Percentiles rank a stretch among this genome's conserved stretches.
phyloP scores from a whole-genome alignment of 345 rosid species.

The Ceriops decandra region DNA sequence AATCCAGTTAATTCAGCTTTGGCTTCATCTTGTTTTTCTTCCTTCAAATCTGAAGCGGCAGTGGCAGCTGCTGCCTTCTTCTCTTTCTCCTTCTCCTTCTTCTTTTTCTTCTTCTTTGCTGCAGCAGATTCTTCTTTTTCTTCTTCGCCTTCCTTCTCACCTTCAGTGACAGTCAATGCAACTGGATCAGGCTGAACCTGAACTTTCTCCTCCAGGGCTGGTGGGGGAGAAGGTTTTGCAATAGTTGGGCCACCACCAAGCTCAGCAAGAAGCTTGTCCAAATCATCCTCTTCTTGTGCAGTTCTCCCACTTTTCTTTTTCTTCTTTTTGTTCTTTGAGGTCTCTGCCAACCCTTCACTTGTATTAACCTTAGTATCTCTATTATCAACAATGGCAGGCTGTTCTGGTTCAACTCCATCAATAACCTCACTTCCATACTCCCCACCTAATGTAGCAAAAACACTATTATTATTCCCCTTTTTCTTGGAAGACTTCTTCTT shows the following conservation, averaged over 20 bases:
- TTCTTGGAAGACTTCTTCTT: constrained; percentile 80
- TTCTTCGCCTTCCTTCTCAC: constrained; percentile 73
- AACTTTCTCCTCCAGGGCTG: constrained; percentile 47
- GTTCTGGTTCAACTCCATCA: constrained; percentile 17
- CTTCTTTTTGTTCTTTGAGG: constrained; percentile 75
- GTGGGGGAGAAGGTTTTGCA: constrained; percentile 37
- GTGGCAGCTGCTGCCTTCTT: constrained; percentile 56
- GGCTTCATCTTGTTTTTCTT: constrained; percentile 47
- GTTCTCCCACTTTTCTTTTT: constrained; percentile 85
- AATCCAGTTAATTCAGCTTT: constrained; percentile 42
- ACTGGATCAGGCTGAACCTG: constrained; percentile 46
- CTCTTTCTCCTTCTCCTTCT: constrained; percentile 76
- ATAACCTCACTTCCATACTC: constrained; percentile 30
- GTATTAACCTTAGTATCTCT: constrained; percentile 30
- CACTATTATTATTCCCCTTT: constrained; percentile 37
- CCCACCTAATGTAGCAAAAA: constrained; percentile 32
- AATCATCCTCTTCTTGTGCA: constrained; percentile 88
- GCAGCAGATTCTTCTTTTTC: constrained; percentile 69
- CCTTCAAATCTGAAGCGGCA: constrained; percentile 38
- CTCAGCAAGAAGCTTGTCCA: constrained; percentile 86
- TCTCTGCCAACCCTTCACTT: constrained; percentile 50
- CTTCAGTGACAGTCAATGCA: constrained; percentile 33
- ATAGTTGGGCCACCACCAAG: too few species aligned
- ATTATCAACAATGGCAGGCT: constrained; percentile 20
- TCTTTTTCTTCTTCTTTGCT: constrained; percentile 87